Conservation (phyloP, 2,329 filamentous ascomycete species). For the Exophiala calicioides region DNA sequence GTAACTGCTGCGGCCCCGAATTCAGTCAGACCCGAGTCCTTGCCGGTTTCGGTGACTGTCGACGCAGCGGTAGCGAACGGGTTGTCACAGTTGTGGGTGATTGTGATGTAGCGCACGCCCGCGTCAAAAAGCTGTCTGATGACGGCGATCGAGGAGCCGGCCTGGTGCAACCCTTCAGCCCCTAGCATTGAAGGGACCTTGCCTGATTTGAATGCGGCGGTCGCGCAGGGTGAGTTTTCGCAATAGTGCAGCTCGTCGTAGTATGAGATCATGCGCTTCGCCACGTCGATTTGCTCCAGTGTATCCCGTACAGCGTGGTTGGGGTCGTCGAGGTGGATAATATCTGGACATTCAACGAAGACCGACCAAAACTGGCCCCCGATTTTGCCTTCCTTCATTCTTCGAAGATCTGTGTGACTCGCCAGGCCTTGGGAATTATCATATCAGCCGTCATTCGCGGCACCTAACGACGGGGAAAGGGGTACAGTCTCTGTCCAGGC, state of each 20-base stretch:
- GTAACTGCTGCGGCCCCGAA: conserved; percentile 30
- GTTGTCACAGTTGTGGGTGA: conserved; percentile 37
- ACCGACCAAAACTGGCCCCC: conserved; percentile 39
- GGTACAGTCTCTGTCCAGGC: background rate
- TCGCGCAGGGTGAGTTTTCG: conserved; percentile 26
- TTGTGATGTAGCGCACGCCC: conserved; percentile 32
- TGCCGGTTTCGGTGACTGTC: conserved; percentile 24
- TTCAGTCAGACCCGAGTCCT: conserved; percentile 30
- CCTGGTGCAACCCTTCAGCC: conserved; percentile 34
- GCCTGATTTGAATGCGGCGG: conserved; percentile 26
- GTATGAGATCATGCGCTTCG: conserved; percentile 32
- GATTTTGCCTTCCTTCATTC: conserved; percentile 32
- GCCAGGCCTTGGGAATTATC: conserved; percentile 24
- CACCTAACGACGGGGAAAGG: too few species aligned
- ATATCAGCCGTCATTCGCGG: conserved; percentile 3
- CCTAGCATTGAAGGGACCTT: conserved; percentile 32
- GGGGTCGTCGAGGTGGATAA: conserved; percentile 10
- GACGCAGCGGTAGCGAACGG: conserved; percentile 33
- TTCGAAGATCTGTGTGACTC: conserved; percentile 35
- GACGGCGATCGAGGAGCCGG: conserved; percentile 31
- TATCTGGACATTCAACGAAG: conserved; percentile 32
- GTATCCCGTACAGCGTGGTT: conserved; percentile 32
- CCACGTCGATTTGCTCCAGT: conserved; percentile 34
- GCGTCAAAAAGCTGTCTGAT: conserved; percentile 30
- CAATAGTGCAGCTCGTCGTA: conserved; percentile 31